phyloP scores from a whole-genome alignment of 108 stramenopile species.

The Cyclostephanos invisitatus region DNA sequence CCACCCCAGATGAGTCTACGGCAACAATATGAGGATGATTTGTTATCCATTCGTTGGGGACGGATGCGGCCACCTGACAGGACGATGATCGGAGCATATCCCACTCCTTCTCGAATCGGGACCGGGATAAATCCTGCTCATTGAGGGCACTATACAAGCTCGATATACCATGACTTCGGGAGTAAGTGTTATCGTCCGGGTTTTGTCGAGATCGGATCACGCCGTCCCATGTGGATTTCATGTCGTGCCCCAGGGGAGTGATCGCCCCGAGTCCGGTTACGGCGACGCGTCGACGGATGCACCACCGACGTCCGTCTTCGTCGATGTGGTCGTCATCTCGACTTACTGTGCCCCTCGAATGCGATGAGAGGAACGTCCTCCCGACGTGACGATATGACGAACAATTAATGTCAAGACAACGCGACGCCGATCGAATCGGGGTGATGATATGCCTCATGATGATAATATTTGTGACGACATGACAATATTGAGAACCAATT shows the following conservation, averaged over 20 bases:
- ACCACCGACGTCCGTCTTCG: not conserved
- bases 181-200: not conserved
- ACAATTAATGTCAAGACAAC: too few species aligned
- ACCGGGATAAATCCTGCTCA: slow-evolving; percentile 46
- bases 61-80: slow-evolving; percentile 83
- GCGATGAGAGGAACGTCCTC: too few species aligned
- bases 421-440: too few species aligned
- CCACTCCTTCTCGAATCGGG: slow-evolving; percentile 52
- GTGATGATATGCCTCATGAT: too few species aligned
- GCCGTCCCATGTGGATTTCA: slow-evolving; percentile 68
- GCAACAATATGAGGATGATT: slow-evolving; percentile 11
- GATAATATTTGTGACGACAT: too few species aligned
- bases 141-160: slow-evolving; percentile 55
- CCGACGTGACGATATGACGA: too few species aligned
- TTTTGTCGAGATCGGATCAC: slow-evolving; percentile 33
- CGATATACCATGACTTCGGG: slow-evolving; percentile 47
- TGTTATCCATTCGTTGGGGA: slow-evolving; percentile 36
- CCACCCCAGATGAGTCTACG: not conserved
- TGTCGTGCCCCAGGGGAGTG: slow-evolving; percentile 84
- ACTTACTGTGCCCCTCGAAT: too few species aligned
- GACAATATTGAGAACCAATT: too few species aligned
- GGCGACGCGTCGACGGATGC: slow-evolving; percentile 76
- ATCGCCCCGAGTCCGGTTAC: slow-evolving; percentile 93
- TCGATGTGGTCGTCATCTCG: too few species aligned
- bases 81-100: slow-evolving; percentile 59